Conservation (phyloP, 345 rosid genomes). For the Pseudoturritis turrita region DNA sequence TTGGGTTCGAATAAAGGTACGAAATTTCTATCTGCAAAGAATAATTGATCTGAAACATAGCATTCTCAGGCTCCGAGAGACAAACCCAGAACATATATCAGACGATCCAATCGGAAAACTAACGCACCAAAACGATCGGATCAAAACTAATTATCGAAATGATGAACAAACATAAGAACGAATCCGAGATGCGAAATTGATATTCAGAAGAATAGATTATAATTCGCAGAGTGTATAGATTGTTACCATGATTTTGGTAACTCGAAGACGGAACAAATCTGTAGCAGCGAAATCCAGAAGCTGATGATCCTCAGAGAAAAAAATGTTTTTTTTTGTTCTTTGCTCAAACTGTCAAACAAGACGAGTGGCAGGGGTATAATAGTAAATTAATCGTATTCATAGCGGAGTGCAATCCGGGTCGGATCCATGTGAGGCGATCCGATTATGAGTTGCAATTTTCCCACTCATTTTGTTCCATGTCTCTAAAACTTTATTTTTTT, state of each 20-base stretch:
- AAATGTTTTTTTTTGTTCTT: not conserved
- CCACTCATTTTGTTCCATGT: not conserved
- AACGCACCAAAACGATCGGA: not conserved
- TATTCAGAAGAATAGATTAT: not conserved
- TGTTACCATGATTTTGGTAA: conserved; percentile 19
- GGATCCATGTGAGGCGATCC: conserved; percentile 4
- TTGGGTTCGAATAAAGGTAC: not conserved
- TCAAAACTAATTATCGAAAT: not conserved
- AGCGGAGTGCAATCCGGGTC: conserved; percentile 5
- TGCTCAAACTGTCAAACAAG: not conserved
- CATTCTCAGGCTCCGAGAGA: not conserved
- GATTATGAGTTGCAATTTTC: not conserved
- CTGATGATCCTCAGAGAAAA: not conserved
- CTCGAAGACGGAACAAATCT: not conserved
- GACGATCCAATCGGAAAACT: not conserved
- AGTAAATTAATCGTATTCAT: not conserved
- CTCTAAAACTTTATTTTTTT: no score
- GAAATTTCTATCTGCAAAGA: not conserved
- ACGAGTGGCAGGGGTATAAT: not conserved
- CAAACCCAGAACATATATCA: not conserved
- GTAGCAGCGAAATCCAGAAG: not conserved
- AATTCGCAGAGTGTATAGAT: not conserved
- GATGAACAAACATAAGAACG: no score
- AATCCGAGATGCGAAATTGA: not conserved
- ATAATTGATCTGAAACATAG: not conserved